Conservation (phyloP, 2,329 filamentous ascomycete genomes). For the Coniochaeta prunicola region DNA sequence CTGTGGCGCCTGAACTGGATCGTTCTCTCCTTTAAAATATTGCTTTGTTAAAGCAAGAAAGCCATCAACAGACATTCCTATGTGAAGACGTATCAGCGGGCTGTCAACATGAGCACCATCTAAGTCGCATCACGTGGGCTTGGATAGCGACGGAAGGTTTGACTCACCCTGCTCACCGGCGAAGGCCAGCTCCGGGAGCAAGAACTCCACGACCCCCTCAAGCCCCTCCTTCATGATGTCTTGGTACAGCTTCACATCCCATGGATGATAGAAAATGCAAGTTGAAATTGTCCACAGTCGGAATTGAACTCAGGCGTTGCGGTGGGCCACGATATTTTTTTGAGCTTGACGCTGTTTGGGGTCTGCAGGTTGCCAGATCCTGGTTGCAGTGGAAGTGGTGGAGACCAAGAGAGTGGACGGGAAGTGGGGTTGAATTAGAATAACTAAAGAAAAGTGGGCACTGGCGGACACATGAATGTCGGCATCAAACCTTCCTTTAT, state of each 20-base stretch:
- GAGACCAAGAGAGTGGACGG: background rate
- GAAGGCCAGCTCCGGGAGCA: slow-evolving; percentile 1
- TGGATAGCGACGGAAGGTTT: background rate
- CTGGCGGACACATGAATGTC: too few relatives aligned
- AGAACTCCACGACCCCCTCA: background rate
- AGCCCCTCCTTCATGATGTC: slow-evolving; percentile 1
- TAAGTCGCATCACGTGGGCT: background rate
- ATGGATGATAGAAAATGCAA: background rate
- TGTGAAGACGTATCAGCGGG: background rate
- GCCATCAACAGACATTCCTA: background rate
- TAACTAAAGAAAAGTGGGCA: background rate
- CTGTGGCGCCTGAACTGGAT: background rate
- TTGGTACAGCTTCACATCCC: background rate
- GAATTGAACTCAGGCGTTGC: background rate
- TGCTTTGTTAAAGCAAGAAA: background rate
- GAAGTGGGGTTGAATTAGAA: background rate
- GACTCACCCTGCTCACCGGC: slow-evolving; percentile 2
- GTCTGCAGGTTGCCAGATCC: background rate
- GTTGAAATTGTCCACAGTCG: background rate
- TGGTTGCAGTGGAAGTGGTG: background rate
- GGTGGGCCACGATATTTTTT: background rate
- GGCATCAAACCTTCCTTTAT: too few relatives aligned
- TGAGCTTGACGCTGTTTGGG: background rate
- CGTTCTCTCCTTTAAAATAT: background rate
- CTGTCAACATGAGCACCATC: background rate